Evolutionary conservation across 352 stramenopile species (phyloP), one percentile per base, ranked within the genome.

Genomic region (Blastocystis sp.): DNA sequence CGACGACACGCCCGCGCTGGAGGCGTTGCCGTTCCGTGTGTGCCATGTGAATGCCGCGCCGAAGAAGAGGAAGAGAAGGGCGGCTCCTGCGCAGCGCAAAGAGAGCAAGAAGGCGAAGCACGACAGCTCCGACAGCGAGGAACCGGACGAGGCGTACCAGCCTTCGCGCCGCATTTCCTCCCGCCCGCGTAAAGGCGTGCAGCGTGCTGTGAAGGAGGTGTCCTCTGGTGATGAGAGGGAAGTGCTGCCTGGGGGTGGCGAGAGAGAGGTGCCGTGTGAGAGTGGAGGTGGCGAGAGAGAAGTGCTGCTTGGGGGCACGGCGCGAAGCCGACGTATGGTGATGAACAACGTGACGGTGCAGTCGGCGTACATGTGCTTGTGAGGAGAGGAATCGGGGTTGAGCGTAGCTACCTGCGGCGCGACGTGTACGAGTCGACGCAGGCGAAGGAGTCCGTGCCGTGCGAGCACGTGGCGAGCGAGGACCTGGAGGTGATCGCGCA

Each of bases 331-430:
- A 40, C 48, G 74, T 10, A 84, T 84, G 74, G 74, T 67, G 0
- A 48, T 59, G 17, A 66, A 84, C 53, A 66, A 84, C 11, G 34
- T 45, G 23, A 84, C 74, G 5, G 74, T 67, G 4, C 74, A 84
- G 52, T 84, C 74, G 9, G 74, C 74, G 9, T 84, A 84, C 45
- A 84, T 84, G 74, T 84, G 74, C 61, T 84, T 84, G 74, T 84
- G 53, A 41, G 23, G 14, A 0, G 40, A 19, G 40, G 19, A 19
- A 34, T n/a, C 9, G 40, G 38, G 28, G 21, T 84, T 11, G 17
- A 5, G 34, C 3, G 7, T 64, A 84, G 74, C 38, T 84, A 67
- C 53, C 14, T 84, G 19, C 74, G 74, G 17, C 53, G 56, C 21
- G 74, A 84, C 43, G 19, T 84, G 10, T 66, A 48, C 23, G 56